These are phyloP conservation scores for Fusarium virguliforme DNA, from an alignment of 2,329 filamentous ascomycete genomes.

Conservation along the genomic window DNA sequence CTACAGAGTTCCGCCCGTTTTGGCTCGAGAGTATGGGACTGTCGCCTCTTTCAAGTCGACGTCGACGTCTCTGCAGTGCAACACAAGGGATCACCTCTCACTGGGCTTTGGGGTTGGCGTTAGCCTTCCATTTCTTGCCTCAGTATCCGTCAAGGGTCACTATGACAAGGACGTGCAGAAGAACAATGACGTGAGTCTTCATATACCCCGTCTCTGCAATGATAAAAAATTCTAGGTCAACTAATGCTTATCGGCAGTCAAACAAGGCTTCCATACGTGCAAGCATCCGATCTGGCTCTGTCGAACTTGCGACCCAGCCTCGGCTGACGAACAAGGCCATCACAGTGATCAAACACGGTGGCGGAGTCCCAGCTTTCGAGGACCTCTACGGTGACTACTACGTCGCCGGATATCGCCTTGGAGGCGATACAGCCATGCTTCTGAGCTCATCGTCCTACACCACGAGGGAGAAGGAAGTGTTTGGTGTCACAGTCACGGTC, in stretches of 20 bases:
- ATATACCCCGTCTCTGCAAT: no score
- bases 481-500: background rate
- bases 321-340: background rate
- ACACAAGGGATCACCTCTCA: background rate
- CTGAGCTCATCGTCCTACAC: background rate
- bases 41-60: slow-evolving; percentile 1
- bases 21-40: background rate
- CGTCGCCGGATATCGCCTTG: slow-evolving; percentile 8
- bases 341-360: background rate
- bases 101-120: slow-evolving; percentile 8
- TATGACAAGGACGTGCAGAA: slow-evolving; percentile 8
- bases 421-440: slow-evolving; percentile 2
- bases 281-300: no score
- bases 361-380: slow-evolving; percentile 3
- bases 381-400: slow-evolving; percentile 4
- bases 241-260: no score
- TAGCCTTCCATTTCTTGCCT: background rate
- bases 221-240: no score
- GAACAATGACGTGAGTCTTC: background rate
- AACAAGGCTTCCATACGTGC: no score
- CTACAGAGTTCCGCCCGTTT: no score
- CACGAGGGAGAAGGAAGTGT: background rate
- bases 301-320: no score
- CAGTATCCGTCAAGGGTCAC: background rate
- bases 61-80: background rate